Evolutionary conservation across 192 early-diverging fungal species (phyloP).

Genomic region (Podila verticillata): DNA sequence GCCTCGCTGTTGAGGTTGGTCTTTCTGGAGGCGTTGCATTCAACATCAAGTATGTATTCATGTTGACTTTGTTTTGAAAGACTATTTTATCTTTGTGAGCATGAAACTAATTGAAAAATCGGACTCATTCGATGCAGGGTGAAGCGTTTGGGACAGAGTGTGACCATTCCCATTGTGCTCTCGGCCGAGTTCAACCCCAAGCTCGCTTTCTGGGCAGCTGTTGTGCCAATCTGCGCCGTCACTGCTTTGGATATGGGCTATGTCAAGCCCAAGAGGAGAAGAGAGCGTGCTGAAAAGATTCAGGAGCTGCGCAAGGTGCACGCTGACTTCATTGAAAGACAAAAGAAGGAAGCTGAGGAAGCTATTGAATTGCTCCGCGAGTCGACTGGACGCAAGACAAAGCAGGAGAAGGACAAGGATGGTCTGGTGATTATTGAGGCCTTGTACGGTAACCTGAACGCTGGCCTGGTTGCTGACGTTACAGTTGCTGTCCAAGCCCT

Average conservation of each 20-base stretch:
- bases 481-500: slow-evolving; percentile 87
- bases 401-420: slow-evolving; percentile 71
- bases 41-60: slow-evolving; percentile 57
- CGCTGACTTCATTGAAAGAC: slow-evolving; percentile 65
- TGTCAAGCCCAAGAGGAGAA: slow-evolving; percentile 69
- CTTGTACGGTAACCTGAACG: slow-evolving; percentile 83
- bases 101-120: neutral
- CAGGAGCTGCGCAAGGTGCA: slow-evolving; percentile 67
- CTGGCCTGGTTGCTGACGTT: slow-evolving; percentile 74
- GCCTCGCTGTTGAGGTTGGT: slow-evolving; percentile 70
- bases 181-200: slow-evolving; percentile 64
- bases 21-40: slow-evolving; percentile 66
- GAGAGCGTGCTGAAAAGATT: slow-evolving; percentile 55
- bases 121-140: slow-evolving; percentile 45
- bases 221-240: slow-evolving; percentile 63
- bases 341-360: slow-evolving; percentile 83
- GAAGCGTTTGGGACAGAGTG: slow-evolving; percentile 72
- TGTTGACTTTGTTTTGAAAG: neutral
- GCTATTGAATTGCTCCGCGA: slow-evolving; percentile 78
- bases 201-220: slow-evolving; percentile 61
- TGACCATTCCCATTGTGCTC: slow-evolving; percentile 73
- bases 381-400: slow-evolving; percentile 71
- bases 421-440: slow-evolving; percentile 89
- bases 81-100: too few relatives aligned
- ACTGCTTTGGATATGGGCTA: slow-evolving; percentile 66